Evolutionary conservation across 2,329 filamentous ascomycete species (phyloP).

Genomic region (Dothideomycetes sp.): DNA sequence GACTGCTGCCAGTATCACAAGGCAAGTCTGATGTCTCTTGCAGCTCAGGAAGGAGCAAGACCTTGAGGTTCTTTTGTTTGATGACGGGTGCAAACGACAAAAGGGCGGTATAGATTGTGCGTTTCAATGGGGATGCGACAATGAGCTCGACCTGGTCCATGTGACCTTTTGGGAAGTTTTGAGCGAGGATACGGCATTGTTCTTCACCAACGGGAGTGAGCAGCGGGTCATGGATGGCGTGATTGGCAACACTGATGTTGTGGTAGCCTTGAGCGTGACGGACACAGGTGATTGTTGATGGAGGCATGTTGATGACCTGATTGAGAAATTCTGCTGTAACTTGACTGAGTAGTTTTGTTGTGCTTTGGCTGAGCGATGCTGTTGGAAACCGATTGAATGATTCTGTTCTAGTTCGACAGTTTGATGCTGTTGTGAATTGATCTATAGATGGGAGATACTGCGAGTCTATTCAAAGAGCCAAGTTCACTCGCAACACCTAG

Average conservation of each 20-base stretch:
- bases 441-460: too few relatives aligned
- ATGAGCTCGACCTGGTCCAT: slow-evolving; percentile 57
- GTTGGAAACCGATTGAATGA: too few relatives aligned
- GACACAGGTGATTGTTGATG: slow-evolving; percentile 50
- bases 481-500: too few relatives aligned
- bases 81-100: slow-evolving; percentile 53
- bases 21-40: slow-evolving; percentile 69
- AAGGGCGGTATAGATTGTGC: slow-evolving; percentile 70
- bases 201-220: slow-evolving; percentile 65
- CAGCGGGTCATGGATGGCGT: slow-evolving; percentile 62
- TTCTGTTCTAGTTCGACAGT: too few relatives aligned
- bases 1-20: slow-evolving; percentile 62
- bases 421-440: too few relatives aligned
- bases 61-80: slow-evolving; percentile 32
- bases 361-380: too few relatives aligned
- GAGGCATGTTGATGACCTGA: slow-evolving; percentile 6
- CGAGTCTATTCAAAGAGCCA: too few relatives aligned
- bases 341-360: too few relatives aligned
- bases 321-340: too few relatives aligned
- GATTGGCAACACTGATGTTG: slow-evolving; percentile 62
- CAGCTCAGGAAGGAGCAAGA: slow-evolving; percentile 60
- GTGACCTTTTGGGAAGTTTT: slow-evolving; percentile 45
- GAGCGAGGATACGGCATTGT: slow-evolving; percentile 58
- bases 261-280: slow-evolving; percentile 68
- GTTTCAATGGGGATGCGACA: slow-evolving; percentile 66